Conservation (phyloP, 106 monocot species). For the Cymbidium sinense region DNA sequence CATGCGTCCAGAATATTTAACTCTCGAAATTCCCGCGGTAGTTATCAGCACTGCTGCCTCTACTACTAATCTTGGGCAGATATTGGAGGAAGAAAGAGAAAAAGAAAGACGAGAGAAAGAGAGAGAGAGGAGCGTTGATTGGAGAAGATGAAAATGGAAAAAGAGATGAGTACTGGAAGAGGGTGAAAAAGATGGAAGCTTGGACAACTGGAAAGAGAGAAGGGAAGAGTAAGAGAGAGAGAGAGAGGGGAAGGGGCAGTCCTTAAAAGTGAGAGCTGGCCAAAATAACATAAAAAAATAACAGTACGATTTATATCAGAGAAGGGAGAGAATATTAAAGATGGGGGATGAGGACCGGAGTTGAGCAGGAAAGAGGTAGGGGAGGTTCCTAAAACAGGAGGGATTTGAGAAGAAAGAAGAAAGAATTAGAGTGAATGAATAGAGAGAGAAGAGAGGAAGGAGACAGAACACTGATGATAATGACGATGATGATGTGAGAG, state of each 20-base stretch:
- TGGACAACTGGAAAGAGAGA: neutral
- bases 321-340: neutral
- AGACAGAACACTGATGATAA: conserved; percentile 1
- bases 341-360: neutral
- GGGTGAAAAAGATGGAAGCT: conserved; percentile 6
- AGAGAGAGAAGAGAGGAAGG: neutral
- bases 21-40: neutral
- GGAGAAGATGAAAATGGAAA: neutral
- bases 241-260: neutral
- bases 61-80: neutral
- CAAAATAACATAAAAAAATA: neutral
- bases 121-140: neutral
- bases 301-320: neutral
- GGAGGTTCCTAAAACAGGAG: conserved; percentile 2
- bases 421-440: neutral
- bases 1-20: neutral
- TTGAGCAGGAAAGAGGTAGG: neutral
- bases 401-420: neutral
- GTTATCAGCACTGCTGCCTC: neutral
- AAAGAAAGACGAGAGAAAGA: neutral
- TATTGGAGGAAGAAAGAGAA: neutral
- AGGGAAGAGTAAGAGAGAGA: neutral
- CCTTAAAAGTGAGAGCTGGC: neutral
- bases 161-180: neutral
- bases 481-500: neutral